These are phyloP conservation scores for Citrullus colocynthis DNA, from an alignment of 306 rosid genomes.

Conservation along the genomic window DNA sequence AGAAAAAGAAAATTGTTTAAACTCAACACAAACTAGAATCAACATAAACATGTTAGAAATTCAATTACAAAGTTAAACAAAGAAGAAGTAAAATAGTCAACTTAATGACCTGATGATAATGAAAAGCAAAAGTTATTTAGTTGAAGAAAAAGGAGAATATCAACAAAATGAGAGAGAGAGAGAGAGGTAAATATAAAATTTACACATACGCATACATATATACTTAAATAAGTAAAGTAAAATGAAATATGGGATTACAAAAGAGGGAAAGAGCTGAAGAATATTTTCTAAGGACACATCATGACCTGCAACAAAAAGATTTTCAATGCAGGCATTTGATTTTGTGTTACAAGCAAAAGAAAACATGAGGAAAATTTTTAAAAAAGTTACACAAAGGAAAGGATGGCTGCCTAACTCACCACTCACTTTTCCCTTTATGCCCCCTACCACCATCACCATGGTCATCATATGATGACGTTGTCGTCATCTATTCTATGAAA, in stretches of 20 bases:
- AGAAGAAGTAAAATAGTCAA: no score
- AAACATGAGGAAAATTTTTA: background rate
- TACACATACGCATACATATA: background rate
- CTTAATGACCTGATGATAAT: no score
- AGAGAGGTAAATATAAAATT: background rate
- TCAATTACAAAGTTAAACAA: no score
- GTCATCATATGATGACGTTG: no score
- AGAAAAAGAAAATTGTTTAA: no score
- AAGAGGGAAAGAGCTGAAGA: conserved; percentile 7
- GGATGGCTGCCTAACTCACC: conserved; percentile 44
- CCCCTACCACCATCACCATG: background rate
- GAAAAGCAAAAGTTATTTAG: no score
- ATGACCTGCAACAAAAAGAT: background rate
- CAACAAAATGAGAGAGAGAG: background rate
- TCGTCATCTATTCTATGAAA: conserved; percentile 16
- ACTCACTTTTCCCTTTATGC: conserved; percentile 40
- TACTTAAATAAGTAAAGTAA: background rate
- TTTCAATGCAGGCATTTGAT: background rate
- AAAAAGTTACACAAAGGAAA: conserved; percentile 20
- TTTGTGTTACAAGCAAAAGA: background rate
- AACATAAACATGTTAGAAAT: no score
- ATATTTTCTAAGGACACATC: conserved; percentile 4
- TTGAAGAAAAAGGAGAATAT: no score
- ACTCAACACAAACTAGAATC: no score
- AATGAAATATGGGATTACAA: background rate